Evolutionary conservation across 306 rosid genomes (phyloP).

Genomic region (Citrullus mucosospermus): DNA sequence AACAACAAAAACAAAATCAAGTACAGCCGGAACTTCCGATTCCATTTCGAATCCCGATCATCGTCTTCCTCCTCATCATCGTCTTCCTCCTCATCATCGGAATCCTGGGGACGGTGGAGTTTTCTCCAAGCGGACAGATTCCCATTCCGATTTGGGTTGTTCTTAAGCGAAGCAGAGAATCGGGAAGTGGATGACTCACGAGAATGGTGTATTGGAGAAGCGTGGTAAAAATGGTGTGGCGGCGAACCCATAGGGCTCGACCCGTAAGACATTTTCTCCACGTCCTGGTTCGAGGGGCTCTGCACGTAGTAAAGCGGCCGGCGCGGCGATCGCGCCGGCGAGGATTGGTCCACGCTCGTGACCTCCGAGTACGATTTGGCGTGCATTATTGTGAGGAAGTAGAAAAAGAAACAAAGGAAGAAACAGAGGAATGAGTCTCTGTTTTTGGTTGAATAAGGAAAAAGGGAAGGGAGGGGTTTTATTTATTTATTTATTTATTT

Average conservation of each 20-base stretch:
- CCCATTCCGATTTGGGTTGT: conserved; percentile 26
- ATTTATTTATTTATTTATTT: too few species aligned
- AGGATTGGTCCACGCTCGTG: conserved; percentile 60
- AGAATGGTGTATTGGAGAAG: conserved; percentile 88
- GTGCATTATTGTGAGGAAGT: conserved; percentile 31
- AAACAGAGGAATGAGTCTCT: background rate
- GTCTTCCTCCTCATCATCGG: conserved; percentile 19
- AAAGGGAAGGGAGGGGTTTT: background rate
- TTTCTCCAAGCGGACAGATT: conserved; percentile 45
- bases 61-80: background rate
- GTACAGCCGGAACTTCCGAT: conserved; percentile 32
- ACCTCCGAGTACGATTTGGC: conserved; percentile 77
- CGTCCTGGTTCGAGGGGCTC: conserved; percentile 87
- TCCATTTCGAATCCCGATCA: conserved; percentile 11
- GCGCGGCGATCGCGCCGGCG: conserved; percentile 66
- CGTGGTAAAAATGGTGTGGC: conserved; percentile 47
- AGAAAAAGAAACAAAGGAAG: background rate
- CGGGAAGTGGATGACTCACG: conserved; percentile 94
- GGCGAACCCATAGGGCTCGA: conserved; percentile 76
- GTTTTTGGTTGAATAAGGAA: background rate
- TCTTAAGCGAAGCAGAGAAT: conserved; percentile 72
- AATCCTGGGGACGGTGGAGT: conserved; percentile 16
- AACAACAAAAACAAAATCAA: conserved; percentile 43
- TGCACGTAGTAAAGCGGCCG: conserved; percentile 83
- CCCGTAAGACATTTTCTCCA: conserved; percentile 88